phyloP scores from a whole-genome alignment of 495 filamentous ascomycete genomes.

The Neurospora pannonica region DNA sequence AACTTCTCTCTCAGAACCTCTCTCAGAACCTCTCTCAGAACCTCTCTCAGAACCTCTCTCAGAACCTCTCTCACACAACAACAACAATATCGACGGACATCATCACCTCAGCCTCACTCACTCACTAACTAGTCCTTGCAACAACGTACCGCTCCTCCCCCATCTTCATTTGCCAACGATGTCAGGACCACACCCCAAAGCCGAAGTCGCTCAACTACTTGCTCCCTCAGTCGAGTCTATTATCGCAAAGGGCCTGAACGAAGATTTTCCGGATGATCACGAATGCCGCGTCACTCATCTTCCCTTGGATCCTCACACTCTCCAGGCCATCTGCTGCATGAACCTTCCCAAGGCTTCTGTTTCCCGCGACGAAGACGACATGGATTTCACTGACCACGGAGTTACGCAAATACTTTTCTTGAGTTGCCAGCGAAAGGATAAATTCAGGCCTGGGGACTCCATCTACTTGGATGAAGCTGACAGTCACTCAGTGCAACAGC shows the following conservation, averaged over 20 bases:
- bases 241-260: not conserved
- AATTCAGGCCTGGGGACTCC: not conserved
- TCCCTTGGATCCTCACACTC: not conserved
- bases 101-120: not conserved
- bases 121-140: not conserved
- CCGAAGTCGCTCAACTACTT: not conserved
- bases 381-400: not conserved
- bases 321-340: not conserved
- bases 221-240: not conserved
- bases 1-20: not conserved
- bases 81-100: not conserved
- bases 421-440: not conserved
- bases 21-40: not conserved
- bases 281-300: not conserved
- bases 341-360: not conserved
- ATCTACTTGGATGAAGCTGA: not conserved
- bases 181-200: not conserved
- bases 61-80: not conserved
- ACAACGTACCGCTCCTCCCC: not conserved
- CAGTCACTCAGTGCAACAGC: not conserved
- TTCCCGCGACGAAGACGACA: accelerated
- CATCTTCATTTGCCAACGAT: not conserved
- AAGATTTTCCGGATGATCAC: not conserved
- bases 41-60: not conserved
- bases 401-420: not conserved